Base-by-base conservation (phyloP, 1,284 basidiomycete species). In the Caloboletus firmus region DNA sequence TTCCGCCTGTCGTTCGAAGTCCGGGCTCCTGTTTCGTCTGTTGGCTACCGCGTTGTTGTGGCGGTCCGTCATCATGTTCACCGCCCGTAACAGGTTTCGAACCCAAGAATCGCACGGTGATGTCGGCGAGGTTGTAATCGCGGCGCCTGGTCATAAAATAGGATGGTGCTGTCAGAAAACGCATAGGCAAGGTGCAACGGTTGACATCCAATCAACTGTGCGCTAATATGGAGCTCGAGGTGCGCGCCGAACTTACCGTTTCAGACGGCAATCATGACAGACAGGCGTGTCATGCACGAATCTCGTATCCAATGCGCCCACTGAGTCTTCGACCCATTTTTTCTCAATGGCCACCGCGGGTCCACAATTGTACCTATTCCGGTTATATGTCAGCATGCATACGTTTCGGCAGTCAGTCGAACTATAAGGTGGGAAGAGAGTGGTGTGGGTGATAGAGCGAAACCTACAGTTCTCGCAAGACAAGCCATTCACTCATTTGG, bases 401-500 rank as follows among this genome's bases (percentile, higher is more conserved):
- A 54, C 24, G 41, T 42, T 49, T 56, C 36, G 41, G 51, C 42
- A 49, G 46, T 48, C 52, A 36, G 26, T 49, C 41, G 39, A 12
- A 39, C 34, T 53, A 45, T 42, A 39, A 48, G 47, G 56, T 45
- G 45, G 52, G 49, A 63, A 51, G 43, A 30, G 28, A 30, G 24
- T 45, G 24, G 28, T 24, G n/a, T 32, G 34, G 45, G 56, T 31
- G 53, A 45, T 49, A 49, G 50, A 56, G 53, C 36, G 52, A 53
- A 41, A 75, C 82, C 66, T 64, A 89, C 86, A 85, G 59, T 18
- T 76, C 70, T 55, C 76, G 69, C 49, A 92, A 64, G 17, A 73
- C 68, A 41, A 80, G 74, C 89, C 89, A 93, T 56, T 91, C 86
- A 36, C 71, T 72, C 51, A 73, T 73, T 60, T 77, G 79, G 52